Base-by-base conservation (phyloP, 495 filamentous ascomycete genomes). In the Neurospora africana region DNA sequence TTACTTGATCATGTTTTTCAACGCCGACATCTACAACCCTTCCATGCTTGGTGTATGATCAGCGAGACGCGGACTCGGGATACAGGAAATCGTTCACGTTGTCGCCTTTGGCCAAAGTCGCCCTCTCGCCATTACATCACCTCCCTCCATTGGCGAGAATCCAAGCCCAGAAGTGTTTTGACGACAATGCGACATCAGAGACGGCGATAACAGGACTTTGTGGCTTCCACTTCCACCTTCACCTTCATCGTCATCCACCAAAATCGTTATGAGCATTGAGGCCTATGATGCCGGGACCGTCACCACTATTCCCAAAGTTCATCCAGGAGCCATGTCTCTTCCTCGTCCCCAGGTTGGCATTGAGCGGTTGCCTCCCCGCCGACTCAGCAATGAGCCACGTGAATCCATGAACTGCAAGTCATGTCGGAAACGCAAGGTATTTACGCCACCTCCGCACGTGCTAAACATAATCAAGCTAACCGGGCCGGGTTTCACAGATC, bases 371-470 rank as follows among this genome's bases (percentile, higher is more conserved):
- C 90, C 92, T 44, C 85, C 89, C 39, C 89, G 92, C 70, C 89
- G 91, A 65, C 84, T 88, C 82, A 89, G 87, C 83, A 88, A 87
- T 77, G 91, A 94, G 77, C 91, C 91, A 30, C 89, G 92, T 75
- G 92, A 95, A 83, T 90, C 92, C 23, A 96, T 96, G 93, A 96
- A 96, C 80, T 96, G 93, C 88, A 95, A 96, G 79, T 93, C 91
- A 30, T 96, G 93, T 84, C 89, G 93, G 74, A 96, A 94, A 80
- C 86, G 93, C 77, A 96, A 96, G 85, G 92, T 93, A 79, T 70
- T 69, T 5, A 68, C 71, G 76, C 68, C 73, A 69, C 38, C 30
- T 15, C 35, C 47, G 27, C 17, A 21, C 39, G 30, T 53, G 11
- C 69, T 33, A 9, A 74, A 27, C 43, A 37, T 23, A 37, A 9